These are phyloP conservation scores for Lactifluus piperatus DNA, from an alignment of 768 basidiomycete genomes.

Conservation along the genomic window DNA sequence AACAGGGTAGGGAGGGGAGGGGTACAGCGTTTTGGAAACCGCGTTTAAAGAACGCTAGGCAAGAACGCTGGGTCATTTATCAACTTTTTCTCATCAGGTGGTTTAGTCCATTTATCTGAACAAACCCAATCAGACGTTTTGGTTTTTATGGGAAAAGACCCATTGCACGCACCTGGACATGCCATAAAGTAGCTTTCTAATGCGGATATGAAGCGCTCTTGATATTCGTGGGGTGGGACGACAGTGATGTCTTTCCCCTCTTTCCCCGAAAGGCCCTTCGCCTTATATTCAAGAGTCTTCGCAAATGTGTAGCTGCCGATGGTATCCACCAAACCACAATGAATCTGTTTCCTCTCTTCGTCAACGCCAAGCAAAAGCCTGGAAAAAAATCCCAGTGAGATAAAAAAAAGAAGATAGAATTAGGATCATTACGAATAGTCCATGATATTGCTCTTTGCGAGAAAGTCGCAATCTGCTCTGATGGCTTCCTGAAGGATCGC, in stretches of 20 bases:
- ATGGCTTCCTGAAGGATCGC: conserved; percentile 62
- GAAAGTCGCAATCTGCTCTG: conserved; percentile 61
- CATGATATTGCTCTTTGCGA: conserved; percentile 73
- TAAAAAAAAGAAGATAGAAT: neutral
- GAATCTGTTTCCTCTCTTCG: conserved; percentile 53
- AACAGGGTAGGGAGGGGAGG: too few species aligned
- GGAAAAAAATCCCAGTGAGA: neutral
- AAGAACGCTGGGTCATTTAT: conserved; percentile 24
- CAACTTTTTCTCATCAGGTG: conserved; percentile 26
- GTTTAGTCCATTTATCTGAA: conserved; percentile 33
- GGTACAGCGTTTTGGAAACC: too few species aligned
- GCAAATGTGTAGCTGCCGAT: conserved; percentile 83
- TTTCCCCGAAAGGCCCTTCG: conserved; percentile 52
- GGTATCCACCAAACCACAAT: conserved; percentile 76
- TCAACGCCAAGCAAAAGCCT: conserved; percentile 71
- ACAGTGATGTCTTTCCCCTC: conserved; percentile 70
- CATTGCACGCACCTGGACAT: conserved; percentile 49
- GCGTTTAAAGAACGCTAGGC: conserved; percentile 28
- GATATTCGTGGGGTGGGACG: conserved; percentile 72
- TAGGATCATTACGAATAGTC: conserved; percentile 63
- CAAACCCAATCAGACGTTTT: neutral
- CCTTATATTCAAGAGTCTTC: conserved; percentile 80
- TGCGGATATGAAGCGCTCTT: conserved; percentile 64
- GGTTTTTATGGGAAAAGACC: neutral
- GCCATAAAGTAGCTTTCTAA: conserved; percentile 69